Base-by-base conservation (phyloP, 805 yeast species). In the Gaillardinia entomophila region DNA sequence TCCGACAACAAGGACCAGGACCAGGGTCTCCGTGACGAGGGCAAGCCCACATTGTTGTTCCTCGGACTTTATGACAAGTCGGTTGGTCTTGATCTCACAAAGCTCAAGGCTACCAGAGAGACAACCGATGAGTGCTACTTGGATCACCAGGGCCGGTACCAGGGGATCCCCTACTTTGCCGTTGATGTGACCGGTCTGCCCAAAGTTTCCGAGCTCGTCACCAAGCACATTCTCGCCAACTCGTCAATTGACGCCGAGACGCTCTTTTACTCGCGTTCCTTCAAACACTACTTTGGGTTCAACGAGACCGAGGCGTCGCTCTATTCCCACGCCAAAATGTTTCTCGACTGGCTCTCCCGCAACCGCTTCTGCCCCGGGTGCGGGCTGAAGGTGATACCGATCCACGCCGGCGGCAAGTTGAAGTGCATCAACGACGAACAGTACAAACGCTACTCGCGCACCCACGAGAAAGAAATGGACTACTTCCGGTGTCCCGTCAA, bases 291-390 rank as follows among this genome's bases (percentile, higher is more conserved):
- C 27, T 48, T 68, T 34, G 53, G 55, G 8, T 62, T 66, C 35
- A 46, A 51, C 26, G 40, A 46, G 24, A 39, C 35, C 13, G 82
- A 81, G 32, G 82, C 87, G 0, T 75, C 86, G 3, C 51, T 87
- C 15, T 80, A 75, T 42, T 80, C 95, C 3, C 92, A 89, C 49
- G 90, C 85, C 0, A 76, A 81, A 37, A 86, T 83, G 79, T 83
- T 78, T 50, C 49, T 88, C 33, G 95, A 89, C 55, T 90, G 97
- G 96, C 64, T 84, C 29, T 55, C 60, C 33, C 75, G 86, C 32
- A 83, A 82, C 48, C 66, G 68, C 36, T 82, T 71, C 57, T 90
- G 97, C 52, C 89, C 90, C 5, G 90, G 92, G 0, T 90, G 97
- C 62, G 97, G 96, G 1, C 50, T 70, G 0, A 57, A 53, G 26